Evolutionary conservation across 2,329 filamentous ascomycete genomes (phyloP).

Genomic region (Pyrenophora graminea): DNA sequence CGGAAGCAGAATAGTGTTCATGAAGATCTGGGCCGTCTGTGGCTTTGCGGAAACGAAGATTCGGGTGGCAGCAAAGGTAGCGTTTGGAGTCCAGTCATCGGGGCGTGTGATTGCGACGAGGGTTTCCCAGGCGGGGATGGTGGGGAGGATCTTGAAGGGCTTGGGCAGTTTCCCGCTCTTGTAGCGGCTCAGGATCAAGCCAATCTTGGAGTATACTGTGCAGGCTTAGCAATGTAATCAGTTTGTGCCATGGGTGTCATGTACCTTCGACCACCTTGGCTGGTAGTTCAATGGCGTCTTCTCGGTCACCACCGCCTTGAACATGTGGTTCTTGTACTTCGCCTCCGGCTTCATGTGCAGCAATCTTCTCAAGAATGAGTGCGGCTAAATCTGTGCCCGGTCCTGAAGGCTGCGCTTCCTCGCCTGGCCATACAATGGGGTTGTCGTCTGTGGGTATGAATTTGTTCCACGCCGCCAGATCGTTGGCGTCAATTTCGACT

Average conservation of each 20-base stretch:
- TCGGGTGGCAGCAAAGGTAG: conserved; percentile 84
- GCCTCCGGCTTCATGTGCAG: conserved; percentile 77
- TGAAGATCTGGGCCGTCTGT: conserved; percentile 77
- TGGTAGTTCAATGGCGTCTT: conserved; percentile 84
- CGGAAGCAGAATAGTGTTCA: conserved; percentile 84
- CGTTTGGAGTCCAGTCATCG: conserved; percentile 76
- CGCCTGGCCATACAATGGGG: conserved; percentile 70
- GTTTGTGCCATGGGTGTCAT: background rate
- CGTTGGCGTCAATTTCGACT: conserved; percentile 81
- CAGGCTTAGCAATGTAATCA: conserved; percentile 12
- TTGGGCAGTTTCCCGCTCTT: conserved; percentile 97
- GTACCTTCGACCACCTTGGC: conserved; percentile 79
- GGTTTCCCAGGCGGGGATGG: conserved; percentile 88
- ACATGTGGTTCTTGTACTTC: conserved; percentile 50
- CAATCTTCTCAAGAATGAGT: conserved; percentile 92
- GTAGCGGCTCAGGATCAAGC: conserved; percentile 85
- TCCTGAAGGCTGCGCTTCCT: conserved; percentile 46
- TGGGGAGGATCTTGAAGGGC: conserved; percentile 94
- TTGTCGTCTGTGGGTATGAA: conserved; percentile 80
- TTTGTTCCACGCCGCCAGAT: conserved; percentile 87
- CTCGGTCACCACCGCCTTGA: conserved; percentile 62
- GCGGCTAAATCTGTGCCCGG: conserved; percentile 80
- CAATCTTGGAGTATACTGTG: conserved; percentile 85
- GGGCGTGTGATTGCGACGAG: conserved; percentile 84
- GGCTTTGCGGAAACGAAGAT: conserved; percentile 90